Evolutionary conservation across 2,329 filamentous ascomycete genomes (phyloP).

Genomic region (Sporothrix luriei): DNA sequence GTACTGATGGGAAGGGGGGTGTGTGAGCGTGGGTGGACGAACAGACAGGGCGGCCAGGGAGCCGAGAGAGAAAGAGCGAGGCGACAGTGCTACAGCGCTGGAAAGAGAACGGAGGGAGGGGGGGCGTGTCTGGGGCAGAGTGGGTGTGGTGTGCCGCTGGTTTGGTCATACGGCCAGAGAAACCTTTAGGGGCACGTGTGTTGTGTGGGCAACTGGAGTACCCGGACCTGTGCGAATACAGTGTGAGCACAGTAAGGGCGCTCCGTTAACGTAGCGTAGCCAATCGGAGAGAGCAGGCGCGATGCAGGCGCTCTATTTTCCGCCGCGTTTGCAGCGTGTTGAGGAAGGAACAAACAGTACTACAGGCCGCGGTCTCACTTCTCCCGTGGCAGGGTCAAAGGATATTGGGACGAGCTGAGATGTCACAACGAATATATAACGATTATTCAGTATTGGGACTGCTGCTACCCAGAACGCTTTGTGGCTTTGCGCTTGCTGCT

Average conservation of each 20-base stretch:
- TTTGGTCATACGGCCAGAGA: conserved; percentile 25
- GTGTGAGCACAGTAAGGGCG: conserved; percentile 8
- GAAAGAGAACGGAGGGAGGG: conserved; percentile 1
- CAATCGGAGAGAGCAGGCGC: conserved; percentile 30
- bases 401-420: background rate
- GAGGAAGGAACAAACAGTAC: background rate
- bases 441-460: too few relatives aligned
- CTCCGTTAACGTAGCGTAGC: conserved; percentile 27
- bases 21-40: background rate
- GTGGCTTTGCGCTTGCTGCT: background rate
- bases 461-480: background rate
- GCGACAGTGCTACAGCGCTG: conserved; percentile 18
- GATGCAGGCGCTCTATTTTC: conserved; percentile 1
- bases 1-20: conserved; percentile 6
- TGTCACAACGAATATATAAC: background rate
- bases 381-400: background rate
- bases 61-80: conserved; percentile 11
- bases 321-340: conserved; percentile 19
- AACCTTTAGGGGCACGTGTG: conserved; percentile 23
- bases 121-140: conserved; percentile 15
- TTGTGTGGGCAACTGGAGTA: conserved; percentile 12
- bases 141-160: conserved; percentile 22
- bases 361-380: background rate
- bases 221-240: background rate
- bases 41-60: conserved; percentile 8